phyloP scores from a whole-genome alignment of 345 rosid genomes.

The Physaria fendleri region DNA sequence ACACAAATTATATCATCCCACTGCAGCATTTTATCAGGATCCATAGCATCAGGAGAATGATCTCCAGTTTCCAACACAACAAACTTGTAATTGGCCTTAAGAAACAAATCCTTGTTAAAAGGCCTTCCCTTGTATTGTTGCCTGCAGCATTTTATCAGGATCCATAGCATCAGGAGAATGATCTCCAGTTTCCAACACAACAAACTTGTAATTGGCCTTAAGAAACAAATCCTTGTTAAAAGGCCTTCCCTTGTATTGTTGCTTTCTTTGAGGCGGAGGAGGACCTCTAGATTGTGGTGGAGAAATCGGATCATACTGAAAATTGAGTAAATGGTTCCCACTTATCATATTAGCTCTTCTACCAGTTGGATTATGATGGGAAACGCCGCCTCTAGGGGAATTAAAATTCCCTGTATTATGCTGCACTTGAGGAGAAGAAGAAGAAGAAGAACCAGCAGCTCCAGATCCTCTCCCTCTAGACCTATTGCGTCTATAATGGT shows the following conservation, averaged over 20 bases:
- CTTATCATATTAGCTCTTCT: constrained; percentile 60
- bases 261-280: constrained; percentile 50
- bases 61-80: constrained; percentile 75
- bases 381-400: constrained; percentile 35
- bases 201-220: constrained; percentile 93
- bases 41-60: constrained; percentile 58
- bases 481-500: constrained; percentile 31
- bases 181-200: constrained; percentile 69
- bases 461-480: constrained; percentile 46
- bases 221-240: constrained; percentile 89
- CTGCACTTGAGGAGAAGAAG: constrained; percentile 32
- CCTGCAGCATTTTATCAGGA: constrained; percentile 81
- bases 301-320: constrained; percentile 80
- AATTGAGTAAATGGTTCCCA: constrained; percentile 87
- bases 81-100: constrained; percentile 94
- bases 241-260: constrained; percentile 60
- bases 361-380: constrained; percentile 47
- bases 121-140: constrained; percentile 63
- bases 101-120: constrained; percentile 84
- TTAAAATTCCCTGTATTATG: constrained; percentile 30
- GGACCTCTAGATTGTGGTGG: constrained; percentile 48
- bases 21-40: constrained; percentile 80
- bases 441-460: constrained; percentile 25
- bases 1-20: constrained; percentile 94
- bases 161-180: constrained; percentile 63